Evolutionary conservation across 345 rosid species (phyloP).

Genomic region (Eucalyptus caleyi): DNA sequence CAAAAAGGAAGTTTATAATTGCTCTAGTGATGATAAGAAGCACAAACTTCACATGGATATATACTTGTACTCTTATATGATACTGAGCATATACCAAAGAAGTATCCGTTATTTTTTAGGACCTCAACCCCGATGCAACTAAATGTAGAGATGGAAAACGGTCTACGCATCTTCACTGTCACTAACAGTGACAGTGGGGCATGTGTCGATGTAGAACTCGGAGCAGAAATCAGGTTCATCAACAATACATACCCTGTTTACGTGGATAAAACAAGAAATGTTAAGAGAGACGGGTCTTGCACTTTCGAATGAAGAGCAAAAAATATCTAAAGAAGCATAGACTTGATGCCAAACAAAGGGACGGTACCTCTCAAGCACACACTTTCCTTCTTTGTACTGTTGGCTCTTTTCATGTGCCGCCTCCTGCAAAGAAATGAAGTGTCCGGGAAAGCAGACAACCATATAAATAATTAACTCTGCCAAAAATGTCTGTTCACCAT

Average conservation of each 20-base stretch:
- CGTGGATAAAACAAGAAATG: neutral
- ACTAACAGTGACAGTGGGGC: slow-evolving; percentile 33
- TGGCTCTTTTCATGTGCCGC: slow-evolving; percentile 63
- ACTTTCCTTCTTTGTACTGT: slow-evolving; percentile 78
- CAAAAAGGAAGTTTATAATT: neutral
- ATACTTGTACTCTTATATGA: neutral
- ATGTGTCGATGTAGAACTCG: slow-evolving; percentile 49
- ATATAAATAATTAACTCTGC: neutral
- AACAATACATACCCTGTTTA: slow-evolving; percentile 57
- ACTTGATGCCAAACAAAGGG: neutral
- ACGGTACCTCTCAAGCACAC: slow-evolving; percentile 66
- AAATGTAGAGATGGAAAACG: neutral
- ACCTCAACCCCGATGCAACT: neutral
- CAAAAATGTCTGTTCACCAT: neutral
- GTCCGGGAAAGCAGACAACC: neutral
- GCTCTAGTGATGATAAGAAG: neutral
- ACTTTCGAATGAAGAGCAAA: neutral
- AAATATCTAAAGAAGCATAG: neutral
- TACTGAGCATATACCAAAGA: neutral
- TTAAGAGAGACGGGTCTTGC: neutral
- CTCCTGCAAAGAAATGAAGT: slow-evolving; percentile 26
- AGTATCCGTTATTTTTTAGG: neutral
- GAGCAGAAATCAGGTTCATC: slow-evolving; percentile 62
- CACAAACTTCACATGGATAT: neutral
- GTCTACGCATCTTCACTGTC: slow-evolving; percentile 39